Evolutionary conservation across 129 eudicot species (phyloP), one percentile per base, ranked within the genome.

Genomic region (Pittosporum tobira): DNA sequence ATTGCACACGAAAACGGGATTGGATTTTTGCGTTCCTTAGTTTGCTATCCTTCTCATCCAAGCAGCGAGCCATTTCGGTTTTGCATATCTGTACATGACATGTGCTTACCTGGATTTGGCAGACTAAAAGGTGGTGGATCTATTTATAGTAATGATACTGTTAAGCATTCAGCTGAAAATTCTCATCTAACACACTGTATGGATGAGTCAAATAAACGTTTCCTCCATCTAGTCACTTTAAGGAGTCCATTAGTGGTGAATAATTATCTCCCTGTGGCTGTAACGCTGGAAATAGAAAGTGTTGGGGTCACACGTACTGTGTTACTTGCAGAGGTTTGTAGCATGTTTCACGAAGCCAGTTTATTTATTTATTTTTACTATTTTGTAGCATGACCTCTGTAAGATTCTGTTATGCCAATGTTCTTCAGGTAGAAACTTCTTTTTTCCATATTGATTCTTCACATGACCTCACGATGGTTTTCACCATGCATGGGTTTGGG

Each of bases 41-140:
- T 84, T 65, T 93, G 99, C 71, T 87, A 93, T 77, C 99, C 99
- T 50, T 76, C 99, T 72, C 82, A 79, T 67, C 99, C 99, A 56
- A 93, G 91, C 65, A 93, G 94, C 68, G 87, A 87, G 51, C 91
- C 94, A 16, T 93, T 87, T 70, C 96, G 99, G 51, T 93, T 95
- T 38, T 87, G 94, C 78, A 68, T 93, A 55, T 81, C 96, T 22
- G 96, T 87, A 56, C 77, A 77, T 59, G 78, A 81, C 52, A 75
- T 73, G 74, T 72, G 76, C 71, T 76, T 91, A 43, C 94, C 96
- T 55, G 68, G 75, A 15, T 56, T 63, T 60, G 83, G 78, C 27
- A 69, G 57, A 38, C 60, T 37, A 51, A 65, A 68, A 66, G 75
- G 63, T 51, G 79, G 75, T 43, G 44, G 73, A 42, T 66, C 93